Base-by-base conservation (phyloP, 1,284 basidiomycete genomes). In the Dichomitus squalens region DNA sequence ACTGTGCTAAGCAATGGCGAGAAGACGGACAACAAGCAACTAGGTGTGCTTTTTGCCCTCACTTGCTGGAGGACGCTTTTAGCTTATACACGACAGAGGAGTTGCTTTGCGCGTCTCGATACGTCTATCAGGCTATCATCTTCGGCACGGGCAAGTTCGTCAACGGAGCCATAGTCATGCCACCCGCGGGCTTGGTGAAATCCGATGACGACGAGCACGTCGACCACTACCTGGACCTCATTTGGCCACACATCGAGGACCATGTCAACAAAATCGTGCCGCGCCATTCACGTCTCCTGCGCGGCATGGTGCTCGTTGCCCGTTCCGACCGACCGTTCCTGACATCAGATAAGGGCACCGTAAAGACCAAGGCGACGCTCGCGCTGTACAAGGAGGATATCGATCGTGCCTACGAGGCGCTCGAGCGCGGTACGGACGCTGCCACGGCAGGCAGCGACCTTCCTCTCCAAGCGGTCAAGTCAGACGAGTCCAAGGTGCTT, bases 1-100 rank as follows among this genome's bases (percentile, higher is more conserved):
- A 63, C 59, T 8, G 65, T 66, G 16, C 55, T 66, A 4, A 64
- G 57, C 52, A 66, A 61, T 34, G 65, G 65, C 16, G 65, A 66
- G 49, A 66, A 66, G 54, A 64, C 65, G 3, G 64, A 66, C 46
- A 65, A 63, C 55, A 59, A 58, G 35, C 64, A 66, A 50, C 36
- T 66, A 16, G 61, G 65, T 64, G 44, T n/a, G 46, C 7, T 52
- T 2, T 4, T 9, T 5, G 20, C 44, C 23, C 7, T n/a, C 16
- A 9, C 14, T 40, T 11, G 4, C 39, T 2, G 8, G 9, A 21
- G 39, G 11, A 5, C 20, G 20, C 20, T 12, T 21, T 40, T 7
- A 23, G 14, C 39, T 7, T 12, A 12, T 12, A 12, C 39, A 12
- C 18, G 25, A 12, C 43, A 63, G 57, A 60, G 31, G 43, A 34